A percentile compares a stretch with the other conserved stretches of the same genome.
phyloP scores from a whole-genome alignment of 2,329 filamentous ascomycete species.

The Trichoderma arundinaceum region DNA sequence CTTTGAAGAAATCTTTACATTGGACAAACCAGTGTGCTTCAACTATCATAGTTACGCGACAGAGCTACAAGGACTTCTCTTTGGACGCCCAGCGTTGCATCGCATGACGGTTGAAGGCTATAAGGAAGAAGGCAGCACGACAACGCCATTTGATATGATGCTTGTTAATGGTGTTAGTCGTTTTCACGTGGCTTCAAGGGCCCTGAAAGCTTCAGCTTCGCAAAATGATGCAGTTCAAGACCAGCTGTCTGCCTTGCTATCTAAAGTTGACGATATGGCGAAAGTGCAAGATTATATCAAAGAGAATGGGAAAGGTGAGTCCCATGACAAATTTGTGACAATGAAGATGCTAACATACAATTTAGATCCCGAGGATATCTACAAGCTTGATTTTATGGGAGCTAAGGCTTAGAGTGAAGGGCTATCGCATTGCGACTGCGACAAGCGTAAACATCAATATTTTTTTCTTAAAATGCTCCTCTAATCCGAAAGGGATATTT shows the following conservation, averaged over 20 bases:
- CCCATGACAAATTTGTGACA: fast-evolving
- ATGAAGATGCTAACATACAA: background rate
- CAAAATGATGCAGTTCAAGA: background rate
- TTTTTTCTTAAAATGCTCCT: background rate
- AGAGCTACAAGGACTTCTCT: conserved; percentile 66
- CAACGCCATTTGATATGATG: conserved; percentile 70
- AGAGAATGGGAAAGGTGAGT: conserved; percentile 1
- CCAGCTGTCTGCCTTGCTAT: background rate
- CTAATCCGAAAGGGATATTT: background rate
- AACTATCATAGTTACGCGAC: conserved; percentile 71
- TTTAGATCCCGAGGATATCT: conserved; percentile 4
- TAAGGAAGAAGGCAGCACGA: conserved; percentile 69
- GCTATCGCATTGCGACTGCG: no score
- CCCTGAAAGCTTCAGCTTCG: background rate
- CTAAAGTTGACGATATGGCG: background rate
- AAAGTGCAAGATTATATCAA: background rate
- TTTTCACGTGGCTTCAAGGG: conserved; percentile 51
- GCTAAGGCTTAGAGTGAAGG: background rate
- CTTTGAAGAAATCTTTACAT: conserved; percentile 64
- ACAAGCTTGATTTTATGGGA: conserved; percentile 4
- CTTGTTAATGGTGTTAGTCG: conserved; percentile 61
- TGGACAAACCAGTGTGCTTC: conserved; percentile 62
- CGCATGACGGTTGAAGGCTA: conserved; percentile 64
- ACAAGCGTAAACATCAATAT: background rate
- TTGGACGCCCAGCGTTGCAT: conserved; percentile 58